phyloP scores from a whole-genome alignment of 495 filamentous ascomycete species.

The Aspergillus nidulans region DNA sequence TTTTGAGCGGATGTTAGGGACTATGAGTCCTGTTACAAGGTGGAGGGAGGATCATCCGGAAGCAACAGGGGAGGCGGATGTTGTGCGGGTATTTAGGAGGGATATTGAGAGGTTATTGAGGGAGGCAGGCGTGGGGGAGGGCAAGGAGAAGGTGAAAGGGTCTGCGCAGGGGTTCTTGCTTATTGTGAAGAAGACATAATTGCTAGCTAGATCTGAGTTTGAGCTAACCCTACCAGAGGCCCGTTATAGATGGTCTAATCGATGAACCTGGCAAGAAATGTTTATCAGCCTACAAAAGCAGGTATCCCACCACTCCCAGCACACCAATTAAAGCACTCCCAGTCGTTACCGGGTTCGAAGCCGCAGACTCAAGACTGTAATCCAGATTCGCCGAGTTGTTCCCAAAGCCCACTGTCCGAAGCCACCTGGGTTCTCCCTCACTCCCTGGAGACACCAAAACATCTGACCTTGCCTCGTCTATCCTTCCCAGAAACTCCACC shows the following conservation, averaged over 20 bases:
- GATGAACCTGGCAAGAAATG: no score
- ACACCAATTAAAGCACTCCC: background rate
- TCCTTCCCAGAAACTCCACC: slow-evolving; percentile 3
- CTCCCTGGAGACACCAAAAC: background rate
- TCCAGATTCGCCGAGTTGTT: slow-evolving; percentile 4
- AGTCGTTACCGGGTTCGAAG: background rate
- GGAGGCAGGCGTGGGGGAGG: slow-evolving; percentile 20
- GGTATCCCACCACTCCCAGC: background rate
- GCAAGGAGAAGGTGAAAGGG: slow-evolving; percentile 16
- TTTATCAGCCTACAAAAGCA: background rate
- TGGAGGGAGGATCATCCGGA: slow-evolving; percentile 48
- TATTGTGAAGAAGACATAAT: slow-evolving; percentile 20
- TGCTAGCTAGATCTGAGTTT: no score
- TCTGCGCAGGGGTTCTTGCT: slow-evolving; percentile 12
- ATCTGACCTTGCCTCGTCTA: slow-evolving; percentile 5
- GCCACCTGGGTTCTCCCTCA: background rate
- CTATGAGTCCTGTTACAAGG: slow-evolving; percentile 40
- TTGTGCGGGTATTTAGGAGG: slow-evolving; percentile 18
- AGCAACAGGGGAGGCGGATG: slow-evolving; percentile 20
- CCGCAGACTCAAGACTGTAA: background rate
- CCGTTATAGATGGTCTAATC: background rate
- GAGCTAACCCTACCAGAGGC: no score
- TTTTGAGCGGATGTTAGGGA: slow-evolving; percentile 32
- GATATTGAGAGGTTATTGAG: slow-evolving; percentile 19
- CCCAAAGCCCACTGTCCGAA: slow-evolving; percentile 1